Percentiles rank a stretch among this genome's conserved stretches.
These are phyloP conservation scores for Lactarius evosmus DNA, from an alignment of 768 basidiomycete genomes.

Conservation along the genomic window DNA sequence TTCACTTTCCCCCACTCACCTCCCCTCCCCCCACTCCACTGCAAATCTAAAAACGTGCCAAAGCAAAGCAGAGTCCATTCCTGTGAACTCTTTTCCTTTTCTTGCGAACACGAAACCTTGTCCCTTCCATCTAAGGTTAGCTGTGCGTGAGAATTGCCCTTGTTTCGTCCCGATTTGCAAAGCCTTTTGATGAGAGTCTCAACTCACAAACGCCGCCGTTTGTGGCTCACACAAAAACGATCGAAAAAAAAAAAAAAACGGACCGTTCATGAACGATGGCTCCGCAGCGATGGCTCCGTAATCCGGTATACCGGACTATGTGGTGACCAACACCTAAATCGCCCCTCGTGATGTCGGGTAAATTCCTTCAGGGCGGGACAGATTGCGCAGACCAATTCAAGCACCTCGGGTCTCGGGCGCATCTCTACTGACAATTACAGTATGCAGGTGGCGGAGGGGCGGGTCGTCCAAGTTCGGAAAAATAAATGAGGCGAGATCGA, in stretches of 20 bases:
- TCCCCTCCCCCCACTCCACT: neutral
- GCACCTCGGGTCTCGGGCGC: constrained; percentile 4
- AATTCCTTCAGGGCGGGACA: constrained; percentile 3
- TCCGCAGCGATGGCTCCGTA: constrained; percentile 9
- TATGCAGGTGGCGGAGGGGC: neutral
- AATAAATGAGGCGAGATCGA: constrained; percentile 14
- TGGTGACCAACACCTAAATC: neutral
- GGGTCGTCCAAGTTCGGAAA: constrained; percentile 12
- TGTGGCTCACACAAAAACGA: constrained; percentile 7
- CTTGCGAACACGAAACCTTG: neutral
- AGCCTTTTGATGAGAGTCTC: neutral
- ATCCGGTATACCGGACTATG: neutral
- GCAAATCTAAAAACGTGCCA: constrained; percentile 1
- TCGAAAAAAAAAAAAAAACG: constrained; percentile 6
- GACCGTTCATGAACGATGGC: constrained; percentile 7
- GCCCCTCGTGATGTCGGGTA: constrained; percentile 12
- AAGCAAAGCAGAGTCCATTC: neutral
- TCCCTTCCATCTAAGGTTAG: neutral
- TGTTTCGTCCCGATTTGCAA: constrained; percentile 1
- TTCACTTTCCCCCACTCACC: constrained; percentile 1
- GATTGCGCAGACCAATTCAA: neutral
- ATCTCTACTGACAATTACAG: neutral
- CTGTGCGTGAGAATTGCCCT: neutral
- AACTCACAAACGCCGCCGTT: neutral
- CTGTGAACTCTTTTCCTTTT: neutral